Evolutionary conservation across 139 green algal species (phyloP).

Genomic region (Picochlorum sp.): DNA sequence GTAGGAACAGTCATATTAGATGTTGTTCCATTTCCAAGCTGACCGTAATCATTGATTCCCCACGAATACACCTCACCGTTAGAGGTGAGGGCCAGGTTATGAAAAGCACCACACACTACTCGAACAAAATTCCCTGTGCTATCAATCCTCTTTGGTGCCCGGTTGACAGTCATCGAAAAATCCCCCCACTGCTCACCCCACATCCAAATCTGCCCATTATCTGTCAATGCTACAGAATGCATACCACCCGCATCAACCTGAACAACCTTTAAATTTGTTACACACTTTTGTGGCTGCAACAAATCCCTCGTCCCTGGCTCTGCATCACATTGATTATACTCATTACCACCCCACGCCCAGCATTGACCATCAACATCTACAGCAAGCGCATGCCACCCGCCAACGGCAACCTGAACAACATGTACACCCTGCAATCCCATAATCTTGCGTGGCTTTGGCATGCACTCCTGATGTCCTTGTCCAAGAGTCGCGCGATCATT

Average conservation of each 20-base stretch:
- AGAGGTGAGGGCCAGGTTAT: constrained; percentile 67
- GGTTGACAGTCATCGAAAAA: constrained; percentile 54
- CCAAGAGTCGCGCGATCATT: constrained; percentile 77
- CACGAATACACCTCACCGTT: constrained; percentile 5
- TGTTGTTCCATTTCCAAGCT: constrained; percentile 76
- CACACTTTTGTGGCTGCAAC: constrained; percentile 34
- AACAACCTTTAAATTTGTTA: constrained; percentile 32
- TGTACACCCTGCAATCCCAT: constrained; percentile 44
- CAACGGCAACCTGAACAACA: constrained; percentile 74
- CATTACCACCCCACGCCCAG: constrained; percentile 79
- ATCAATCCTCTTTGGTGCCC: constrained; percentile 35
- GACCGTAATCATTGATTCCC: constrained; percentile 84
- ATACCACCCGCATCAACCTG: constrained; percentile 84
- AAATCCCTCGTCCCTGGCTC: constrained; percentile 46
- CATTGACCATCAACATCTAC: constrained; percentile 35
- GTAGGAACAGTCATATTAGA: constrained; percentile 46
- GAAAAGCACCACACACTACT: constrained; percentile 76
- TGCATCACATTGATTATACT: constrained; percentile 77
- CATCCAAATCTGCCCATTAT: constrained; percentile 58
- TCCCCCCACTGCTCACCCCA: constrained; percentile 24
- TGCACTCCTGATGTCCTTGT: constrained; percentile 48
- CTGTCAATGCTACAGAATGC: constrained; percentile 80
- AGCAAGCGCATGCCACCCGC: constrained; percentile 86
- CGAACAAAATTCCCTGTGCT: constrained; percentile 38
- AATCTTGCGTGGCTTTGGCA: constrained; percentile 54